A percentile compares a stretch with the other conserved stretches of the same genome.
Conservation (phyloP, 2,329 filamentous ascomycete species). For the Penicillium sp. region DNA sequence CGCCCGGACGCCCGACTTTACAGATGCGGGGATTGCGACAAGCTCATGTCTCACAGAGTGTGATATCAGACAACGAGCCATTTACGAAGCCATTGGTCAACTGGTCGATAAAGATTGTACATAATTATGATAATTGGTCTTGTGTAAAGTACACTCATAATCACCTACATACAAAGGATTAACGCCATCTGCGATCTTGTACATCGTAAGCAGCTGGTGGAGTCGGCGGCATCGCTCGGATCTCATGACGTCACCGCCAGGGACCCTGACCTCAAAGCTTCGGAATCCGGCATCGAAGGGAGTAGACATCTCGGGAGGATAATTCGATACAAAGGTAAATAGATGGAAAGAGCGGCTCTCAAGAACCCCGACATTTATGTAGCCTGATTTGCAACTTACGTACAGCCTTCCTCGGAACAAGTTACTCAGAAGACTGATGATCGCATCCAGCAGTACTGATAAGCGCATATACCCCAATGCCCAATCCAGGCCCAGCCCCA, state of each 20-base stretch:
- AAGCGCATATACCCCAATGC: not conserved
- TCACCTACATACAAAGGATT: not conserved
- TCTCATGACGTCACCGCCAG: conserved; percentile 20
- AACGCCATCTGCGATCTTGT: not conserved
- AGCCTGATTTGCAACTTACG: not conserved
- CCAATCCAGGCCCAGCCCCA: conserved; percentile 10
- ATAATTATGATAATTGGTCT: not conserved
- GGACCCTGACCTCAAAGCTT: not conserved
- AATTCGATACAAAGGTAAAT: not conserved
- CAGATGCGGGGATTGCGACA: no score
- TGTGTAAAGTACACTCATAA: not conserved
- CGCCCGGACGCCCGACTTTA: no score
- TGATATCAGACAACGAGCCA: not conserved
- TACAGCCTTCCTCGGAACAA: not conserved
- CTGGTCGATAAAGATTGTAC: not conserved
- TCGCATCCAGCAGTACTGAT: not conserved
- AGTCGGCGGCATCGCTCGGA: conserved; percentile 15
- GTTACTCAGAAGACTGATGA: conserved; percentile 5
- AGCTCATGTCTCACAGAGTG: not conserved
- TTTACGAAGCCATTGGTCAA: not conserved
- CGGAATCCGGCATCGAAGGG: not conserved
- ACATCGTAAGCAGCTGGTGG: not conserved
- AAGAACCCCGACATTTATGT: not conserved
- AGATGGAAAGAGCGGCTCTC: not conserved
- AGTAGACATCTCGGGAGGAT: not conserved